Evolutionary conservation across 2,329 filamentous ascomycete genomes (phyloP).

Genomic region (Arthrobotrys megalospora): DNA sequence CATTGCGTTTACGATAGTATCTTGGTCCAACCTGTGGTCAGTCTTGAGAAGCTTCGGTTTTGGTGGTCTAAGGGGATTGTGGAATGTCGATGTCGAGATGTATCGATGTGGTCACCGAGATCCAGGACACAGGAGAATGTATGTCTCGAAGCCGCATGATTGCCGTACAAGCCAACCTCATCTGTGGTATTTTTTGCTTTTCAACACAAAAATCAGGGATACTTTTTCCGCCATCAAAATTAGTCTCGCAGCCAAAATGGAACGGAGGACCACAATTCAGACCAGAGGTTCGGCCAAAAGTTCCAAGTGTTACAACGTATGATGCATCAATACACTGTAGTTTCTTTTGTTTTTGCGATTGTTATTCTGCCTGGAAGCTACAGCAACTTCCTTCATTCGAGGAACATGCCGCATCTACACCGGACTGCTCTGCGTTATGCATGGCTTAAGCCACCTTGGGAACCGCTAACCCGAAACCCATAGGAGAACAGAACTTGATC

Average conservation of each 20-base stretch:
- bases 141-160: slow-evolving; percentile 6
- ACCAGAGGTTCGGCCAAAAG: neutral
- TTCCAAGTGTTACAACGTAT: too few relatives aligned
- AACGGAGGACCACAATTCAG: neutral
- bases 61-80: neutral
- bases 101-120: neutral
- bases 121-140: neutral
- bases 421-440: slow-evolving; percentile 1
- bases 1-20: neutral
- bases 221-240: neutral
- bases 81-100: neutral
- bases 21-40: neutral
- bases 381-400: neutral
- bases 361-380: neutral
- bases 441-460: slow-evolving; percentile 9
- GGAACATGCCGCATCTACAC: slow-evolving; percentile 2
- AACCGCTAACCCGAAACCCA: slow-evolving; percentile 6
- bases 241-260: too few relatives aligned
- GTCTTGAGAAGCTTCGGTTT: neutral
- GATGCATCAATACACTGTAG: neutral
- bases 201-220: neutral
- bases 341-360: neutral
- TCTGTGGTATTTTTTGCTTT: slow-evolving; percentile 22
- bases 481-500: slow-evolving; percentile 23
- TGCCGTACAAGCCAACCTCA: slow-evolving; percentile 1